Evolutionary conservation across 1,284 basidiomycete genomes (phyloP).

Genomic region (Leccinum subrobustum): DNA sequence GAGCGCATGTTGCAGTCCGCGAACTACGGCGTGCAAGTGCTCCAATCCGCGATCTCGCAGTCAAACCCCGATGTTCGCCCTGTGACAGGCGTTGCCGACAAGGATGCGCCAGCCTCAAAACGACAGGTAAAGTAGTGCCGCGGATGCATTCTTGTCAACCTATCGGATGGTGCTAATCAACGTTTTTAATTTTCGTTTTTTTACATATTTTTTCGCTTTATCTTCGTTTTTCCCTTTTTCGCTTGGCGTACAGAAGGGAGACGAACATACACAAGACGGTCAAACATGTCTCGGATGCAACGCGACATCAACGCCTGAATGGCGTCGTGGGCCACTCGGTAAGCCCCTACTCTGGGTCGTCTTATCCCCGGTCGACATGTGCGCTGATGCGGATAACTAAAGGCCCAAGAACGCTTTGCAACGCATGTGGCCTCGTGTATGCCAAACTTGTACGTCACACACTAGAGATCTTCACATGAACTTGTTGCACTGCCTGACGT

Average conservation of each 20-base stretch:
- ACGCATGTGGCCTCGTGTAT: slow-evolving; percentile 59
- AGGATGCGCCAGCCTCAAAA: slow-evolving; percentile 36
- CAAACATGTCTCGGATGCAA: slow-evolving; percentile 76
- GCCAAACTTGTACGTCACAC: slow-evolving; percentile 52
- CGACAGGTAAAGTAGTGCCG: slow-evolving; percentile 43
- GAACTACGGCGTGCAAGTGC: slow-evolving; percentile 49
- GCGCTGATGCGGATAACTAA: slow-evolving; percentile 20
- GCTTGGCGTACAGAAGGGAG: slow-evolving; percentile 38
- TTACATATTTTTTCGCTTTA: not conserved
- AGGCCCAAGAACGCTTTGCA: slow-evolving; percentile 59
- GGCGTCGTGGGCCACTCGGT: slow-evolving; percentile 79
- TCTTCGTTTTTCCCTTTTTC: not conserved
- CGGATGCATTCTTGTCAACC: slow-evolving; percentile 16
- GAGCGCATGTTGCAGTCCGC: slow-evolving; percentile 52
- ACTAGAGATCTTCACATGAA: slow-evolving; percentile 23
- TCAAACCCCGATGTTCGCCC: slow-evolving; percentile 30
- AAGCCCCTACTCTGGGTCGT: slow-evolving; percentile 27
- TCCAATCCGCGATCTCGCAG: slow-evolving; percentile 41
- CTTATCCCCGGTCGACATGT: slow-evolving; percentile 27
- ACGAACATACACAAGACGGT: slow-evolving; percentile 48
- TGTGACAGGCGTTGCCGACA: slow-evolving; percentile 24
- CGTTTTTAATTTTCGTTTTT: slow-evolving; percentile 9
- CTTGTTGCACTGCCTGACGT: slow-evolving; percentile 16
- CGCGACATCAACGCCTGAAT: slow-evolving; percentile 83
- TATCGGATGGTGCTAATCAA: slow-evolving; percentile 14